Evolutionary conservation across 371 early-diverging fungal genomes (phyloP).

Genomic region (Apophysomyces ossiformis): DNA sequence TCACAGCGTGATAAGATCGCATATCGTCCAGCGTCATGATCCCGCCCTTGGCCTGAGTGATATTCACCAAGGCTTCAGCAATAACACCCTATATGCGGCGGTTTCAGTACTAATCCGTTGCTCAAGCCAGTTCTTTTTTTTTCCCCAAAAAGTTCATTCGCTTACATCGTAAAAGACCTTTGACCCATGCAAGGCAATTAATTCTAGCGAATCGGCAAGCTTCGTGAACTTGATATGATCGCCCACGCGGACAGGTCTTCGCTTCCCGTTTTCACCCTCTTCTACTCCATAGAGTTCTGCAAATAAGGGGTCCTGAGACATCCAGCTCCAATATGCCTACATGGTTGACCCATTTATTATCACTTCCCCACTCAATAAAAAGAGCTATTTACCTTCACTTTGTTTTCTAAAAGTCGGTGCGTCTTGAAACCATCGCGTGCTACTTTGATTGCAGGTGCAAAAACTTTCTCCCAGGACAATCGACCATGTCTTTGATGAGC

Average conservation of each 20-base stretch:
- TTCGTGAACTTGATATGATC: constrained; percentile 74
- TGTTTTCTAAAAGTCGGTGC: constrained; percentile 58
- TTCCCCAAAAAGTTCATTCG: neutral
- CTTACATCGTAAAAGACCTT: constrained; percentile 82
- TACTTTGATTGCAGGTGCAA: constrained; percentile 83
- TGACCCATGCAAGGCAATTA: constrained; percentile 82
- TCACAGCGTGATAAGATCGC: constrained; percentile 64
- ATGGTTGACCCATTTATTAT: constrained; percentile 1
- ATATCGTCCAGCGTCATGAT: constrained; percentile 86
- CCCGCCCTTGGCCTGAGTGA: constrained; percentile 76
- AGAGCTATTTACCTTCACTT: constrained; percentile 49
- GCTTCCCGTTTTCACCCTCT: constrained; percentile 51
- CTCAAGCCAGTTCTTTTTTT: neutral
- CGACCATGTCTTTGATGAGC: constrained; percentile 86
- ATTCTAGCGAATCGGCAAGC: constrained; percentile 83
- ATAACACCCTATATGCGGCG: constrained; percentile 67
- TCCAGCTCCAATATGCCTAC: constrained; percentile 23
- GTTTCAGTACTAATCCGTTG: neutral
- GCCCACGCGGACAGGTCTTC: constrained; percentile 54
- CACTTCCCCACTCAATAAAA: constrained; percentile 62
- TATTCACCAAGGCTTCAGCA: constrained; percentile 75
- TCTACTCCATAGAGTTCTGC: constrained; percentile 66
- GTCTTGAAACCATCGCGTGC: constrained; percentile 83
- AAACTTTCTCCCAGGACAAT: constrained; percentile 85
- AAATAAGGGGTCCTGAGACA: constrained; percentile 48